Evolutionary conservation across 2,329 filamentous ascomycete species (phyloP).

Genomic region (Apiospora aurea): DNA sequence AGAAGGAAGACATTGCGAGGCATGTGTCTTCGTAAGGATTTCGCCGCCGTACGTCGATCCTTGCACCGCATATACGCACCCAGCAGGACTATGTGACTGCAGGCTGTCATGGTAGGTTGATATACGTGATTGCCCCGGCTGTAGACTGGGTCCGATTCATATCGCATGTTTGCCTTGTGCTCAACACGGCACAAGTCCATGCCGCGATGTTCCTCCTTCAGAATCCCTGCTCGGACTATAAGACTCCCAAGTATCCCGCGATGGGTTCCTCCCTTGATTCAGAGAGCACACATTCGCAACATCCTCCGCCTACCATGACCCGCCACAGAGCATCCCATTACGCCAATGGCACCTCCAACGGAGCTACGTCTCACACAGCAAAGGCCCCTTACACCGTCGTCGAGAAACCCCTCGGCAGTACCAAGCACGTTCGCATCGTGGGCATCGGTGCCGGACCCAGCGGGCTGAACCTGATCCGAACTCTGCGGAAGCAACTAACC

Average conservation of each 20-base stretch:
- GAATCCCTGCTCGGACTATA: background rate
- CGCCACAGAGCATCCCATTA: constrained; percentile 34
- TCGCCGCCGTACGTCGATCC: constrained; percentile 3
- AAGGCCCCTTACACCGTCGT: constrained; percentile 43
- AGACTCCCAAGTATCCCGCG: background rate
- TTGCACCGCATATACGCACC: constrained; percentile 7
- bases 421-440: constrained; percentile 51
- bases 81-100: background rate
- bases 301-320: constrained; percentile 37
- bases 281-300: constrained; percentile 20
- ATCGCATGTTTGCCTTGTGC: background rate
- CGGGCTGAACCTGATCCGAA: constrained; percentile 53
- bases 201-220: background rate
- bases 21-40: constrained; percentile 2
- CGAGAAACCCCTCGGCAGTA: constrained; percentile 48
- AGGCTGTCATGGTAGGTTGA: constrained; percentile 29
- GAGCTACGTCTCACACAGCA: constrained; percentile 19
- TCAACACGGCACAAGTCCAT: background rate
- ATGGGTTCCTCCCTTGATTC: background rate
- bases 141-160: background rate
- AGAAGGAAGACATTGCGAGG: background rate
- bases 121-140: constrained; percentile 33
- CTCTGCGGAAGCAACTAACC: constrained; percentile 50
- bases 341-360: constrained; percentile 28
- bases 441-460: constrained; percentile 54